Conservation (phyloP, 257 asterid species). For the Nicotiana attenuata region DNA sequence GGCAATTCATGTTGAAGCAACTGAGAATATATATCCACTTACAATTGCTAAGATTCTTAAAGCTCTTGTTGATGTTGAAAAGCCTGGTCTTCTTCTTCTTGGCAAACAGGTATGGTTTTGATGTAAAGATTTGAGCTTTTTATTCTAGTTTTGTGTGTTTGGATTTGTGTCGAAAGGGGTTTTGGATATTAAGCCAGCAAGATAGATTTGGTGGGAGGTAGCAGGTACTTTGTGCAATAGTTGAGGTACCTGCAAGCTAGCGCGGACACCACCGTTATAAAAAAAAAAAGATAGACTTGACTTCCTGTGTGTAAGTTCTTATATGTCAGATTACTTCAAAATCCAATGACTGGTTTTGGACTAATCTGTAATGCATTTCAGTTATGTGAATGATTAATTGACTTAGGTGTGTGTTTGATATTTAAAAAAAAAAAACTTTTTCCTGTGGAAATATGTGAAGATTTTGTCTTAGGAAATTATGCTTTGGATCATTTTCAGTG, state of each 20-base stretch:
- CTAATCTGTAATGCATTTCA: background rate
- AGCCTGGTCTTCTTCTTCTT: slow-evolving; percentile 73
- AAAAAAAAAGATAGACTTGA: no score
- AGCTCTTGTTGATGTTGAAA: slow-evolving; percentile 76
- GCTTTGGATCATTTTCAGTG: background rate
- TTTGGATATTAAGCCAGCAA: background rate
- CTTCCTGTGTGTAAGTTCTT: no score
- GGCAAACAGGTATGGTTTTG: slow-evolving; percentile 70
- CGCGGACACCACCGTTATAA: no score
- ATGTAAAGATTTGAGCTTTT: background rate
- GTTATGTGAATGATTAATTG: background rate
- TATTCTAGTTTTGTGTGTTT: background rate
- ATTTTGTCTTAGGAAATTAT: background rate
- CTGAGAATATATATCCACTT: slow-evolving; percentile 66
- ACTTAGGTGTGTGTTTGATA: background rate
- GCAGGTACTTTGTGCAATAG: no score
- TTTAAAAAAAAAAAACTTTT: background rate
- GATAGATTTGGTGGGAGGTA: background rate
- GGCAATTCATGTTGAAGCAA: slow-evolving; percentile 77
- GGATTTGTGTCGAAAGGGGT: no score
- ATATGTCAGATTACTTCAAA: background rate
- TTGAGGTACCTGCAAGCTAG: no score
- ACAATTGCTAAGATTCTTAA: slow-evolving; percentile 82
- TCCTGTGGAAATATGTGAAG: background rate
- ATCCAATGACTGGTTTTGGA: background rate